phyloP scores from a whole-genome alignment of 257 asterid species.

The Gardenia jasminoides region DNA sequence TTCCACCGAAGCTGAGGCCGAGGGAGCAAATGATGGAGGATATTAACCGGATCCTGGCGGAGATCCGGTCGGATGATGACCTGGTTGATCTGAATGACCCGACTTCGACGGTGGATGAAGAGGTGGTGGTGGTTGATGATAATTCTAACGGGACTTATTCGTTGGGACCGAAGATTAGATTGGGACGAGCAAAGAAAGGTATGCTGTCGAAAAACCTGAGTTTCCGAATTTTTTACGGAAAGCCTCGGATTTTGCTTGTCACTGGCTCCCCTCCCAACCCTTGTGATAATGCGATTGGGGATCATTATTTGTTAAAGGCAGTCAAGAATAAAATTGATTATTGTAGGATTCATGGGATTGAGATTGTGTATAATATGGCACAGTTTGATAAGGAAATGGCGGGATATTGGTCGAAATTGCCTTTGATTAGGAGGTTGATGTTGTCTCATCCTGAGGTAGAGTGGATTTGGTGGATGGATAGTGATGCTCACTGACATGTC shows the following conservation, averaged over 20 bases:
- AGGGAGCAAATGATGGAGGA: slow-evolving; percentile 59
- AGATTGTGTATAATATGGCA: slow-evolving; percentile 88
- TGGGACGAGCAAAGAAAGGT: slow-evolving; percentile 74
- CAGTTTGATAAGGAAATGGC: slow-evolving; percentile 85
- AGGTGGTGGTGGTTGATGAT: slow-evolving; percentile 26
- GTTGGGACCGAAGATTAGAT: slow-evolving; percentile 64
- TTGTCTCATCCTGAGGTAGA: slow-evolving; percentile 92
- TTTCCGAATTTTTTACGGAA: slow-evolving; percentile 67
- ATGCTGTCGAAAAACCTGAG: slow-evolving; percentile 55
- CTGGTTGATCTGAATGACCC: slow-evolving; percentile 44
- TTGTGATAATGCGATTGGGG: slow-evolving; percentile 87
- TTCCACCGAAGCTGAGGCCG: slow-evolving; percentile 62
- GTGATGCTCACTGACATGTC: slow-evolving; percentile 96
- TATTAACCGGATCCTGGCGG: slow-evolving; percentile 65
- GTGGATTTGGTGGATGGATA: slow-evolving; percentile 99
- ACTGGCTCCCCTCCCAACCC: slow-evolving; percentile 83
- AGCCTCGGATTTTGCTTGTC: slow-evolving; percentile 74
- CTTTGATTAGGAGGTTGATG: slow-evolving; percentile 78
- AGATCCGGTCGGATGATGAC: slow-evolving; percentile 74
- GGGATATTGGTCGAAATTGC: slow-evolving; percentile 89
- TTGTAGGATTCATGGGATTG: slow-evolving; percentile 94
- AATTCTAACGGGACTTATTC: slow-evolving; percentile 49
- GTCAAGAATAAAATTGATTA: slow-evolving; percentile 89
- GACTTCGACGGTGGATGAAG: slow-evolving; percentile 18
- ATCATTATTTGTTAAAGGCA: slow-evolving; percentile 78